phyloP scores from a whole-genome alignment of 2,329 filamentous ascomycete species.

The Blastomyces percursus region DNA sequence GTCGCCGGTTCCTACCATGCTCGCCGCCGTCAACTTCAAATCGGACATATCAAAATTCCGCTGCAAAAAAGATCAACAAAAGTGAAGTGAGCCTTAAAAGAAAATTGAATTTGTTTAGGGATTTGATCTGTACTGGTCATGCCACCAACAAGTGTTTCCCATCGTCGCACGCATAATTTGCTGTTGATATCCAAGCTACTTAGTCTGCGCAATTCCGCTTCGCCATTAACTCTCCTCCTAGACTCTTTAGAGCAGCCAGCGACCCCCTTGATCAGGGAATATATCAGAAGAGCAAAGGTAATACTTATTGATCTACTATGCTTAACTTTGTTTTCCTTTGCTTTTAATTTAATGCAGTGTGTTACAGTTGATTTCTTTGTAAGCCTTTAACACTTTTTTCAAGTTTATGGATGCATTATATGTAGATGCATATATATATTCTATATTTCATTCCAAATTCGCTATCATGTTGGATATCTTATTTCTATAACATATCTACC shows the following conservation, averaged over 20 bases:
- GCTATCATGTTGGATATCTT: background rate
- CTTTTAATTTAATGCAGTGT: background rate
- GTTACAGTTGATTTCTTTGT: background rate
- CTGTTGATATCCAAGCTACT: slow-evolving; percentile 74
- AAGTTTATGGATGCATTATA: too few relatives aligned
- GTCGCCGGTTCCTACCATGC: slow-evolving; percentile 17
- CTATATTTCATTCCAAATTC: background rate
- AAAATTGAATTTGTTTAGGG: slow-evolving; percentile 9
- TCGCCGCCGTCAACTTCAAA: background rate
- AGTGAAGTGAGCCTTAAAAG: background rate
- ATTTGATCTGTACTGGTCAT: slow-evolving; percentile 17
- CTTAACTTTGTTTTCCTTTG: background rate
- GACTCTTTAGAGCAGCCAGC: slow-evolving; percentile 78
- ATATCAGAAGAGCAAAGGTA: slow-evolving; percentile 64
- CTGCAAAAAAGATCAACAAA: background rate
- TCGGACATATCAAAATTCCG: background rate
- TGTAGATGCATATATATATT: background rate
- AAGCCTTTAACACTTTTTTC: background rate
- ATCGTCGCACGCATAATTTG: slow-evolving; percentile 72
- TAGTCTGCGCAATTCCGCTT: slow-evolving; percentile 64
- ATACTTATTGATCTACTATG: slow-evolving; percentile 1
- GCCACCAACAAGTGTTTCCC: slow-evolving; percentile 35
- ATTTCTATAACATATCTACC: background rate
- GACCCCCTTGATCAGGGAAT: slow-evolving; percentile 58
- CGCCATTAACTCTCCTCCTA: slow-evolving; percentile 74